Evolutionary conservation across 2,329 filamentous ascomycete genomes (phyloP).

Genomic region (Claviceps fusiformis): DNA sequence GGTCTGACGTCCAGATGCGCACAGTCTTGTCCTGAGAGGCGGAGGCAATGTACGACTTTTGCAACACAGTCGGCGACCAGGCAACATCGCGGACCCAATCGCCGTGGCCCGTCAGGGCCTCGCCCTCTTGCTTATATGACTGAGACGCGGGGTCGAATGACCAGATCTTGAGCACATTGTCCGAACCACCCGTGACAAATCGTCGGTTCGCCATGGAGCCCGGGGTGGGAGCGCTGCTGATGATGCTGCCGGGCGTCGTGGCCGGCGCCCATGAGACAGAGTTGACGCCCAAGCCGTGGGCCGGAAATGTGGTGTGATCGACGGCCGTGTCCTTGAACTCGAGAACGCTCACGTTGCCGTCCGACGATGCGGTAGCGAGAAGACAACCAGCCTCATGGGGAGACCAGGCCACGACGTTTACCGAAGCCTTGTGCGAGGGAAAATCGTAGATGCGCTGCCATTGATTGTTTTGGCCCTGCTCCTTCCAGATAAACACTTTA

Average conservation of each 20-base stretch:
- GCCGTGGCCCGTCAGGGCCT: slow-evolving; percentile 63
- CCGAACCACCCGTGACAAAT: slow-evolving; percentile 89
- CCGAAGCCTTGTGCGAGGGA: slow-evolving; percentile 82
- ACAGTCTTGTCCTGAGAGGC: slow-evolving; percentile 96
- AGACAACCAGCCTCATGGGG: slow-evolving; percentile 92
- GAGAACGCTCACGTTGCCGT: slow-evolving; percentile 84
- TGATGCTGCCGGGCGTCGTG: slow-evolving; percentile 68
- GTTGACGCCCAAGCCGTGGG: slow-evolving; percentile 90
- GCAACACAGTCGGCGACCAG: slow-evolving; percentile 89
- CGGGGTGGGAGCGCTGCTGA: slow-evolving; percentile 53
- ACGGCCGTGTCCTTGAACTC: slow-evolving; percentile 96
- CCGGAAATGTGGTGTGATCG: slow-evolving; percentile 78
- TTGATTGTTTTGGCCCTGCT: slow-evolving; percentile 49
- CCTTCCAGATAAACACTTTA: slow-evolving; percentile 97
- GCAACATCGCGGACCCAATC: slow-evolving; percentile 98
- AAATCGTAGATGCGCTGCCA: slow-evolving; percentile 91
- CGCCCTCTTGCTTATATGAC: slow-evolving; percentile 47
- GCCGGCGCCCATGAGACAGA: slow-evolving; percentile 90
- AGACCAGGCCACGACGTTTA: slow-evolving; percentile 96
- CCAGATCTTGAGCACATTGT: slow-evolving; percentile 93
- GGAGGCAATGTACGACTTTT: slow-evolving; percentile 92
- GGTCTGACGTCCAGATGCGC: slow-evolving; percentile 82
- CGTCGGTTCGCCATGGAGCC: slow-evolving; percentile 54
- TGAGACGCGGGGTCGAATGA: slow-evolving; percentile 54
- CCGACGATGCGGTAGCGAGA: slow-evolving; percentile 84